A percentile compares a stretch with the other conserved stretches of the same genome.
Conservation (phyloP, 192 early-diverging fungal genomes). For the Coemansia sp. region DNA sequence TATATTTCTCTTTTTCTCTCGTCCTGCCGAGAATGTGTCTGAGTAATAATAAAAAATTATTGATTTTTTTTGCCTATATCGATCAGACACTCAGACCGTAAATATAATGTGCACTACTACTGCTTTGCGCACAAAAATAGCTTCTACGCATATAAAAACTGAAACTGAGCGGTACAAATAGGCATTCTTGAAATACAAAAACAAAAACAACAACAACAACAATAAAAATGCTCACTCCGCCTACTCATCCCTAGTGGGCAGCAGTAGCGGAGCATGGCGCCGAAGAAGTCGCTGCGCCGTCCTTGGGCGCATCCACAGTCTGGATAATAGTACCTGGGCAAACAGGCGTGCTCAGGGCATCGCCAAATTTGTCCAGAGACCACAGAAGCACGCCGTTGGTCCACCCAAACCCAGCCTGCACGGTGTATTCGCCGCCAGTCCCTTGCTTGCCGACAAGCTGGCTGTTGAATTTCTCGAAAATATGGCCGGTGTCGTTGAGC, state of each 20-base stretch:
- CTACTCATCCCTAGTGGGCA: background rate
- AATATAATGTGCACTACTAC: too few species aligned
- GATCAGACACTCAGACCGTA: too few species aligned
- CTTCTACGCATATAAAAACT: too few species aligned
- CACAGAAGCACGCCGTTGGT: constrained; percentile 74
- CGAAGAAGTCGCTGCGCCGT: background rate
- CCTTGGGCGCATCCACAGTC: background rate
- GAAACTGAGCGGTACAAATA: too few species aligned
- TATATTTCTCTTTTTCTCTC: too few species aligned
- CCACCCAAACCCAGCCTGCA: constrained; percentile 78
- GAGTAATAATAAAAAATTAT: too few species aligned
- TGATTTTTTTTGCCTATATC: too few species aligned
- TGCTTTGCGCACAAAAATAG: too few species aligned
- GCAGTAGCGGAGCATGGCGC: background rate
- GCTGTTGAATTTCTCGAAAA: constrained; percentile 78
- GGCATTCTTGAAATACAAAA: too few species aligned
- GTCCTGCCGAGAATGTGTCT: too few species aligned
- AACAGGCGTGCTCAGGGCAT: constrained; percentile 17
- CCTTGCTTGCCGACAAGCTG: constrained; percentile 53
- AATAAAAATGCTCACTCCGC: too few species aligned
- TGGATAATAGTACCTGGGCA: constrained; percentile 19
- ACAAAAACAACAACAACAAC: too few species aligned
- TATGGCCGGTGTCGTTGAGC: constrained; percentile 62
- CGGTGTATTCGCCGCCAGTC: constrained; percentile 68
- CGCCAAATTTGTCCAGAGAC: constrained; percentile 58